phyloP scores from a whole-genome alignment of 1,284 basidiomycete genomes.

The Leccinum insolens region DNA sequence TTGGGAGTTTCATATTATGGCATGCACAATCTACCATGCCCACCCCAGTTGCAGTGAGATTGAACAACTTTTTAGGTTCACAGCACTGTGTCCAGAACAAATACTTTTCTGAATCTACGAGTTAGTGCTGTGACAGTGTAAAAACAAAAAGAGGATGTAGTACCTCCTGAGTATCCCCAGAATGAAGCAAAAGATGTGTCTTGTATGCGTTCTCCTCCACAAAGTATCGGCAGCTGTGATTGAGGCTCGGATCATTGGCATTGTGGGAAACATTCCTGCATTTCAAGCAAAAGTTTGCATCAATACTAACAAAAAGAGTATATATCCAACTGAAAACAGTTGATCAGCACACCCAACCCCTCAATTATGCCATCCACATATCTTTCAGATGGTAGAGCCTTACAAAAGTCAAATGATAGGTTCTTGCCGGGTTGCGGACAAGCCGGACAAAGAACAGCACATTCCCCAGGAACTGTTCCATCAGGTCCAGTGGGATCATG shows the following conservation, averaged over 20 bases:
- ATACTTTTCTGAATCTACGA: neutral
- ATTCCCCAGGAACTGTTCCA: too few species aligned
- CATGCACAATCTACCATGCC: neutral
- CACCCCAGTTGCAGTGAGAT: neutral
- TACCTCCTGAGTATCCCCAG: neutral
- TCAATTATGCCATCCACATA: neutral
- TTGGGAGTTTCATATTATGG: neutral
- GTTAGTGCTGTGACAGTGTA: neutral
- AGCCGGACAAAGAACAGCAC: too few species aligned
- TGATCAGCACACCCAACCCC: too few species aligned
- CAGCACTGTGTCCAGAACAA: neutral
- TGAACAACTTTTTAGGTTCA: neutral
- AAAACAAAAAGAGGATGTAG: neutral
- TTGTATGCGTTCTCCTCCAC: neutral
- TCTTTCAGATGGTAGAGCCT: too few species aligned
- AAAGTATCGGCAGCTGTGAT: neutral
- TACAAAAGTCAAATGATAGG: too few species aligned
- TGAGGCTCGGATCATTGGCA: neutral
- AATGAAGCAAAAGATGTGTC: neutral
- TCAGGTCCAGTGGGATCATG: too few species aligned
- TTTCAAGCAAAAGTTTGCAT: neutral
- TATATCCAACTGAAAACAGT: too few species aligned
- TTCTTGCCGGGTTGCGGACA: too few species aligned
- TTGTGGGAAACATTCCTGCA: neutral
- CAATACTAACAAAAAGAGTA: neutral